Percentiles rank a stretch among this genome's conserved stretches.
Evolutionary conservation across 2,329 filamentous ascomycete species (phyloP).

Genomic region (Microdochium nivale): DNA sequence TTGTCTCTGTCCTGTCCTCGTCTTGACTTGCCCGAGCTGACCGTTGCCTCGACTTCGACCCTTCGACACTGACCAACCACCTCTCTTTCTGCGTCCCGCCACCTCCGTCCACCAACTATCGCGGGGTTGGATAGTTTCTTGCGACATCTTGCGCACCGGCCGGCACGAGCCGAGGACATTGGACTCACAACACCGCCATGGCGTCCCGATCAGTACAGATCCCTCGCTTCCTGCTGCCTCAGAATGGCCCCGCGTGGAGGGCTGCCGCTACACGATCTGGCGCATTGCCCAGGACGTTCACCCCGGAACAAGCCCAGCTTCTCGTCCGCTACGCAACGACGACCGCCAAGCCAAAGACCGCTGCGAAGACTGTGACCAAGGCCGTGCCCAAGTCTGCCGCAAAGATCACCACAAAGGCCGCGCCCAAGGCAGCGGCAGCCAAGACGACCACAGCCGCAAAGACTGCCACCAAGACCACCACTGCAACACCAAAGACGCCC

Average conservation of each 20-base stretch:
- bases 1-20: too few species aligned
- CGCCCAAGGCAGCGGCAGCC: slow-evolving; percentile 31
- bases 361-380: neutral
- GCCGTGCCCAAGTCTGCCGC: neutral
- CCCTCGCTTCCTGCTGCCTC: slow-evolving; percentile 60
- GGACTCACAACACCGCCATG: slow-evolving; percentile 21
- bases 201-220: slow-evolving; percentile 42
- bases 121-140: neutral
- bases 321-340: slow-evolving; percentile 26
- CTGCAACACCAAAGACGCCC: neutral
- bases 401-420: slow-evolving; percentile 6
- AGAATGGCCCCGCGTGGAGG: slow-evolving; percentile 48
- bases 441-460: slow-evolving; percentile 27
- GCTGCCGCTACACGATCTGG: slow-evolving; percentile 17
- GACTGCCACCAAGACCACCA: slow-evolving; percentile 8
- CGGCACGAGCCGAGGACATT: neutral
- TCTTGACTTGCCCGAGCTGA: too few species aligned
- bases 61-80: too few species aligned
- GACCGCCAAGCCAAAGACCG: slow-evolving; percentile 29
- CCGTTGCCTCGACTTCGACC: too few species aligned
- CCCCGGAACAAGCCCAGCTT: slow-evolving; percentile 17
- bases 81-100: neutral
- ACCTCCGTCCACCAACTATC: neutral
- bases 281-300: slow-evolving; percentile 15
- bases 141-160: neutral